These are phyloP conservation scores for Tetracladium maxilliforme DNA, from an alignment of 2,329 filamentous ascomycete species.

Conservation along the genomic window DNA sequence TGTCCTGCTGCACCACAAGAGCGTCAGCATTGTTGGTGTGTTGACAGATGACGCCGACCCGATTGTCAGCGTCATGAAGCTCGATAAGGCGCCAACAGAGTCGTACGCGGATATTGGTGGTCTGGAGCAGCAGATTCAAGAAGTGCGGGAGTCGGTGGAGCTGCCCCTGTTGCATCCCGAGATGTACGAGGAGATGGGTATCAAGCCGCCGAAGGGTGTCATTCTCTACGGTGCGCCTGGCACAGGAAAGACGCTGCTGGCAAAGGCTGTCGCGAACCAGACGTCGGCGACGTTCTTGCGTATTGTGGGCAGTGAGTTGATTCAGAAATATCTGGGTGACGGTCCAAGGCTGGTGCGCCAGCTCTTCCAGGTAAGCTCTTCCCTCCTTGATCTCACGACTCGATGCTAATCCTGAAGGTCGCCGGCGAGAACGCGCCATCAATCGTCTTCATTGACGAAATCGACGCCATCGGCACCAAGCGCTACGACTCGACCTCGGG, in stretches of 20 bases:
- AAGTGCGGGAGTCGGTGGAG: conserved; percentile 94
- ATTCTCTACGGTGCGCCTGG: conserved; percentile 96
- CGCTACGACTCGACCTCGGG: conserved; percentile 96
- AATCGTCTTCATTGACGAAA: conserved; percentile 98
- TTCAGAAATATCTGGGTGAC: conserved; percentile 97
- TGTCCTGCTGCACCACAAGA: conserved; percentile 93
- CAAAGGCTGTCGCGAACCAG: conserved; percentile 95
- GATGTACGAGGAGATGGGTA: conserved; percentile 98
- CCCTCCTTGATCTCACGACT: background rate
- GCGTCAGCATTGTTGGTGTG: conserved; percentile 92
- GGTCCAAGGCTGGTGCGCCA: conserved; percentile 89
- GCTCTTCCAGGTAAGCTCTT: conserved; percentile 59
- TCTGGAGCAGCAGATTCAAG: conserved; percentile 87
- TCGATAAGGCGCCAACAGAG: conserved; percentile 96
- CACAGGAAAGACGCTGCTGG: conserved; percentile 90
- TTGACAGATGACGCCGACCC: conserved; percentile 93
- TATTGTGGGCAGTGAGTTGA: conserved; percentile 92
- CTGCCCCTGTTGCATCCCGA: conserved; percentile 89
- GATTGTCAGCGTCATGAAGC: conserved; percentile 95
- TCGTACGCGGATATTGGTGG: conserved; percentile 98
- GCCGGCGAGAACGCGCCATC: conserved; percentile 92
- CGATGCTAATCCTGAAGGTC: conserved; percentile 34
- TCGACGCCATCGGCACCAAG: conserved; percentile 97
- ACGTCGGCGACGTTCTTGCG: conserved; percentile 97
- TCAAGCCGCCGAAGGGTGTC: conserved; percentile 98